These are phyloP conservation scores for Phaffomyces antillensis DNA, from an alignment of 805 yeast genomes.

Conservation along the genomic window DNA sequence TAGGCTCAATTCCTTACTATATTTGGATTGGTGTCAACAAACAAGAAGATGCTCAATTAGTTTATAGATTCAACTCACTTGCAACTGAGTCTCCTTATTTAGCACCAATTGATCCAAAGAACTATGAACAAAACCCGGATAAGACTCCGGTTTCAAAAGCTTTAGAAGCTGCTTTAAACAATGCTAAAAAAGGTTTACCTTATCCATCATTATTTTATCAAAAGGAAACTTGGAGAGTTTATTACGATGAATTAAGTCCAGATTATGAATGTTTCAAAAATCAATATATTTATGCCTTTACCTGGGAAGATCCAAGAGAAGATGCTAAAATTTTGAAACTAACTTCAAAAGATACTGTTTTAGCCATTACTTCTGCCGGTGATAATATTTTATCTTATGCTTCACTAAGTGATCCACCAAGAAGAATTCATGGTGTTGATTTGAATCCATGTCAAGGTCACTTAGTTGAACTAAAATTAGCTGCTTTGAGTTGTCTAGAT, in stretches of 20 bases:
- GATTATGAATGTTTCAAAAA: constrained; percentile 64
- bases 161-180: constrained; percentile 65
- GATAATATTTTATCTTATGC: constrained; percentile 77
- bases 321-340: constrained; percentile 62
- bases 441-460: constrained; percentile 80
- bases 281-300: constrained; percentile 80
- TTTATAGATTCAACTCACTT: constrained; percentile 53
- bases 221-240: constrained; percentile 69
- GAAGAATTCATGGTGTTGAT: constrained; percentile 77
- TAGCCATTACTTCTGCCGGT: constrained; percentile 84
- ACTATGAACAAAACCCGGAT: constrained; percentile 8
- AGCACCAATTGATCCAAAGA: constrained; percentile 42
- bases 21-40: constrained; percentile 78
- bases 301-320: constrained; percentile 88
- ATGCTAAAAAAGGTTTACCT: constrained; percentile 59
- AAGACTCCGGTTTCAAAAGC: constrained; percentile 53
- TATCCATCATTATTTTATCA: constrained; percentile 79
- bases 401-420: constrained; percentile 59
- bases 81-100: constrained; percentile 81
- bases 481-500: constrained; percentile 51
- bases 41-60: constrained; percentile 38
- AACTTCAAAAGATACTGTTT: constrained; percentile 57
- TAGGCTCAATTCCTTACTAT: constrained; percentile 77
- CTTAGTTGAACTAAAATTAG: constrained; percentile 69
- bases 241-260: constrained; percentile 64